These are phyloP conservation scores for Claviceps maximensis DNA, from an alignment of 2,329 filamentous ascomycete species.

Conservation along the genomic window DNA sequence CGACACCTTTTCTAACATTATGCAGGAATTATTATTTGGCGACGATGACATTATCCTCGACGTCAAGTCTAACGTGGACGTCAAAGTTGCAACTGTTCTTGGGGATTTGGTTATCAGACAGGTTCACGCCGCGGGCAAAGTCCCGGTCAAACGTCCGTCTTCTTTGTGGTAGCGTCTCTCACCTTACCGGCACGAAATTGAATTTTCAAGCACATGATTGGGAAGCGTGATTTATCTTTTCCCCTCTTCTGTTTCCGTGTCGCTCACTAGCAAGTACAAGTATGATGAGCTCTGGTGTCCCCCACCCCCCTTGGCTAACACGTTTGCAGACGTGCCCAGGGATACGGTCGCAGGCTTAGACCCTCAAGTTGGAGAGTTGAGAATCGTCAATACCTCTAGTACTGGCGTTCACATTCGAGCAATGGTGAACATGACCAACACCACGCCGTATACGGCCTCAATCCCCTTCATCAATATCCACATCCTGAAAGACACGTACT, in stretches of 20 bases:
- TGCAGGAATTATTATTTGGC: constrained; percentile 71
- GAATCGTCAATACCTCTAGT: constrained; percentile 58
- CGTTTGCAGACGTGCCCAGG: constrained; percentile 41
- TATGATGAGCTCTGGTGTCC: constrained; percentile 6
- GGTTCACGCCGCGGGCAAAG: constrained; percentile 72
- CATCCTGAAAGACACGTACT: constrained; percentile 56
- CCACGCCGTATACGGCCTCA: constrained; percentile 69
- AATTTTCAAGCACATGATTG: constrained; percentile 11
- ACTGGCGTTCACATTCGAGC: constrained; percentile 60
- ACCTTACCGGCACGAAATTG: constrained; percentile 10
- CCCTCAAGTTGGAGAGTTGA: constrained; percentile 58
- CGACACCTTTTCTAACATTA: constrained; percentile 63
- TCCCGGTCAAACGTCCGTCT: constrained; percentile 89
- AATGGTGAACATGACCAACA: constrained; percentile 74
- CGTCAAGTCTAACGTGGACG: constrained; percentile 70
- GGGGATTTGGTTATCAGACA: constrained; percentile 69
- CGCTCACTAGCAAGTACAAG: constrained; percentile 9
- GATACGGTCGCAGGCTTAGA: constrained; percentile 33
- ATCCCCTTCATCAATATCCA: constrained; percentile 74
- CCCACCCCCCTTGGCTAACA: constrained; percentile 20
- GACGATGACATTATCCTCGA: constrained; percentile 54
- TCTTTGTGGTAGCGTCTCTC: constrained; percentile 15
- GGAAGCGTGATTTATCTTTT: constrained; percentile 8
- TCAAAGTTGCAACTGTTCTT: constrained; percentile 67
- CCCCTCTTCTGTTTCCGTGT: not conserved